A percentile compares a stretch with the other conserved stretches of the same genome.
Conservation (phyloP, 2,329 filamentous ascomycete species). For the Epichloe brachyelytri region DNA sequence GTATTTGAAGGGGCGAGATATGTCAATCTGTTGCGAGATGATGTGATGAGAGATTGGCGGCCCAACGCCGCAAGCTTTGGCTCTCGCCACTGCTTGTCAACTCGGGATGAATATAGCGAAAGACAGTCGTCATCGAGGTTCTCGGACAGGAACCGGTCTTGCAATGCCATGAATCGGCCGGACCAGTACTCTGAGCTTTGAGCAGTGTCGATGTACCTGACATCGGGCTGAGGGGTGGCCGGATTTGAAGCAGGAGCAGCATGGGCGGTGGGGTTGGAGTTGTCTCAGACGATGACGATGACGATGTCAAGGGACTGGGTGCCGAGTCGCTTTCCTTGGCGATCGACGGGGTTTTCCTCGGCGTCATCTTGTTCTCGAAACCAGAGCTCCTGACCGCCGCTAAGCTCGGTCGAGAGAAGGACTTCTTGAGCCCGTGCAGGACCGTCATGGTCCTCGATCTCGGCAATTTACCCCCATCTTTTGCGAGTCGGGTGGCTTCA, state of each 20-base stretch:
- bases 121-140: conserved; percentile 10
- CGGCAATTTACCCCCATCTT: conserved; percentile 19
- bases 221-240: conserved; percentile 11
- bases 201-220: conserved; percentile 24
- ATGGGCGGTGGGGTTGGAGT: background rate
- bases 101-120: background rate
- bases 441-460: conserved; percentile 33
- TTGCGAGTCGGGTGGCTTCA: background rate
- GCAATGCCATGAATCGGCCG: conserved; percentile 44
- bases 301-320: background rate
- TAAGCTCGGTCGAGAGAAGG: conserved; percentile 25
- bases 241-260: background rate
- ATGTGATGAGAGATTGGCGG: background rate
- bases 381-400: conserved; percentile 10
- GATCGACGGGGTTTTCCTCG: background rate
- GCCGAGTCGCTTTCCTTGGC: background rate
- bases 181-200: conserved; percentile 45
- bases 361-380: conserved; percentile 8
- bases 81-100: background rate
- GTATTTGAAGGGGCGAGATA: conserved; percentile 20
- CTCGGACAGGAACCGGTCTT: conserved; percentile 31
- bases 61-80: background rate
- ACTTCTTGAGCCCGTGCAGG: conserved; percentile 31
- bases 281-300: background rate
- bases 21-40: conserved; percentile 9